phyloP scores from a whole-genome alignment of 345 rosid species.

The Brassica napus region DNA sequence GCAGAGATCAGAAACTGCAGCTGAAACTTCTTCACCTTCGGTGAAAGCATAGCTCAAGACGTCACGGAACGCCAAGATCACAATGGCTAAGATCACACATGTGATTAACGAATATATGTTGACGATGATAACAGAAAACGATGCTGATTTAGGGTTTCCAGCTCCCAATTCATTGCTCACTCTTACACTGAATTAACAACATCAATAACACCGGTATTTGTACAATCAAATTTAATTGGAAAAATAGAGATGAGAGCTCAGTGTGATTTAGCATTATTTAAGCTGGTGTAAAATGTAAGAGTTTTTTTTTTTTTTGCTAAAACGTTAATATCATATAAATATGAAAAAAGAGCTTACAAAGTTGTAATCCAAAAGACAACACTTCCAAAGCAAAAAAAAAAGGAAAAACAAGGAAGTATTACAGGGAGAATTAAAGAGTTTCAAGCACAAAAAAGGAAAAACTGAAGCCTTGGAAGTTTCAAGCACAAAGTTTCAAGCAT shows the following conservation, averaged over 20 bases:
- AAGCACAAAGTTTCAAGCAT: neutral
- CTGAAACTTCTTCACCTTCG: slow-evolving; percentile 57
- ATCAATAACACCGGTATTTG: neutral
- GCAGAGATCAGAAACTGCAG: slow-evolving; percentile 69
- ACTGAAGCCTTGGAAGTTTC: too few species aligned
- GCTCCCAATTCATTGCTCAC: slow-evolving; percentile 89
- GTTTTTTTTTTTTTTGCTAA: too few species aligned
- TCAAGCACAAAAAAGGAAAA: too few species aligned
- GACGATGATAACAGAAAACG: slow-evolving; percentile 59
- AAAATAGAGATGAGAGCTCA: neutral
- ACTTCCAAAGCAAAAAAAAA: too few species aligned
- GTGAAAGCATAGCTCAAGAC: slow-evolving; percentile 66
- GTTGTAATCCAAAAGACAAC: too few species aligned
- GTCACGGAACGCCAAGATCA: slow-evolving; percentile 44
- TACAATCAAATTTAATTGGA: neutral
- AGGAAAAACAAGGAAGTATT: too few species aligned
- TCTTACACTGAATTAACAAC: slow-evolving; percentile 55
- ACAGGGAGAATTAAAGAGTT: too few species aligned
- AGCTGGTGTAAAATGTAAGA: neutral
- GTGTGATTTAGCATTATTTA: neutral
- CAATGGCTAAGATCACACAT: slow-evolving; percentile 41
- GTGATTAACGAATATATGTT: slow-evolving; percentile 48
- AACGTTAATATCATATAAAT: too few species aligned
- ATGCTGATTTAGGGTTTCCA: slow-evolving; percentile 64
- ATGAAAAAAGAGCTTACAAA: too few species aligned